Evolutionary conservation across 306 rosid genomes (phyloP), one percentile per base, ranked within the genome.

Genomic region (Morella rubra): DNA sequence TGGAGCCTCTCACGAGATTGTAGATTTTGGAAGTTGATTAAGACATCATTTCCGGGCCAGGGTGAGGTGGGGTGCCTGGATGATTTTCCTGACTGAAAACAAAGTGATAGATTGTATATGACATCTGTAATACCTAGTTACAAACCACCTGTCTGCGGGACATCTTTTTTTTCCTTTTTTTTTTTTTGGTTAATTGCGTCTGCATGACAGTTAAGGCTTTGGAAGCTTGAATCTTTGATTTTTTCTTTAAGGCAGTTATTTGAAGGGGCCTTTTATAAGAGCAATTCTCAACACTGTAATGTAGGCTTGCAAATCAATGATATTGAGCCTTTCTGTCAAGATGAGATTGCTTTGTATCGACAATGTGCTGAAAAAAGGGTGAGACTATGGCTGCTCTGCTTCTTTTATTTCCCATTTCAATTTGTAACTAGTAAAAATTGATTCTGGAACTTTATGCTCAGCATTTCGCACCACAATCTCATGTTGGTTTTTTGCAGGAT

Each of bases 271-370:
- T 41, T 32, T 64, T 49, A 22, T 72, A 6, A 2, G 3, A 51
- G n/a, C 27, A 51, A 58, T 42, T 70, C 5, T 5, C n/a, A 6
- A 22, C 19, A 37, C 71, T 60, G 9, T 27, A n/a, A 42, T 84
- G 75, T 61, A 95, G 97, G 99, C 85, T 84, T 92, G 88, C 99
- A 96, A 82, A 87, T 96, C 81, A 92, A 96, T 75, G 93, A 95
- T 84, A 89, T 95, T 18, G 99, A 95, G 85, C 97, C 97, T 42
- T 95, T 92, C 80, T 92, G 99, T 84, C 99, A 95, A 85, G 97
- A 92, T 55, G 97, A 92, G 90, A 85, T 95, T 82, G 96, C 81
- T 59, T 46, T 95, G 54, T 92, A 90, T 82, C 88, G 85, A 71
- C 89, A 92, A 73, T 92, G 99, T 14, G 76, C 96, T 80, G 96